Evolutionary conservation across 805 yeast genomes (phyloP), one percentile per base, ranked within the genome.

Genomic region (Sugiyamaella lignohabitans): DNA sequence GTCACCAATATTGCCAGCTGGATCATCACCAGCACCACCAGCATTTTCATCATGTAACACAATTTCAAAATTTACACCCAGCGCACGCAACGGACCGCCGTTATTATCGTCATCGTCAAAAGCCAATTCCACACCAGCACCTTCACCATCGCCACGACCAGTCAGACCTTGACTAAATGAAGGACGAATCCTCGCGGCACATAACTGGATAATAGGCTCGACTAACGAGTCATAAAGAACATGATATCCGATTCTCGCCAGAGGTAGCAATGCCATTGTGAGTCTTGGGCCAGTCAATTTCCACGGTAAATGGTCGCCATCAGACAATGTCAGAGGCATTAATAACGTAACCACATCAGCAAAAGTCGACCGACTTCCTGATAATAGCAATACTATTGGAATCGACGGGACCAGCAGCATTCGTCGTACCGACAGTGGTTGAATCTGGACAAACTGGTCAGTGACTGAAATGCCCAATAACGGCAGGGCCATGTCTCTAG

Each of bases 401-500:
- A 59, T 51, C n/a, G 48, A 19, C 3, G 63, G 63, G 30, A 59
- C 50, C 30, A 51, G 43, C n/a, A 56, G 11, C 48, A 55, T 29
- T 19, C 56, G 50, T 19, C 53, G 43, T 22, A 45, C 20, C 16
- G 55, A 38, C 41, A 55, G 18, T 8, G 57, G 53, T 17, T 27
- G 38, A 4, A 55, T 18, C 24, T 48, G 45, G 29, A 49, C 30
- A 29, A 39, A 36, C n/a, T 45, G 47, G 3, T 45, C 42, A n/a
- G 44, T 24, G 11, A 53, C 35, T 6, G 49, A 23, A 36, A 58
- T 43, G 11, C 64, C 65, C 40, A 61, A 52, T 6, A 53, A 39
- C 8, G 34, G 18, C 17, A 51, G 21, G 1, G 62, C 61, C 55
- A 59, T 48, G 19, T 52, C 53, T 18, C 52, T 43, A n/a, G 65